Base-by-base conservation (phyloP, 1,139 yeast genomes). In the Pichia sp. region DNA sequence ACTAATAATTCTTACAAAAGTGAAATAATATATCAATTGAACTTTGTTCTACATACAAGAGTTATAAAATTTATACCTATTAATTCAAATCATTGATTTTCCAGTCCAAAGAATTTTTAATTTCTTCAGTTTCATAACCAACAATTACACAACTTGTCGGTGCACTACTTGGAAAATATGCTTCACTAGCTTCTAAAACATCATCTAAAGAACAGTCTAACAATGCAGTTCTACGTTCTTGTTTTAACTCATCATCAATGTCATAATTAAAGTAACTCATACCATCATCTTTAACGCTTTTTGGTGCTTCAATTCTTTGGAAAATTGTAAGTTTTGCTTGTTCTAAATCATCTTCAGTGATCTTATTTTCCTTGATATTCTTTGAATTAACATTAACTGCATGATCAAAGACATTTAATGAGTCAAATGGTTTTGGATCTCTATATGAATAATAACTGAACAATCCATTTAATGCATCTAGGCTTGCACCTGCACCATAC, bases 401-500 rank as follows among this genome's bases (percentile, higher is more conserved):
- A n/a, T 72, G 68, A 23, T 69, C 66, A 63, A 86, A 85, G 1
- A 84, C 76, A 7, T 72, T 68, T 16, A 88, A 66, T 3, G 96
- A 84, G 54, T 79, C 77, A 37, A 76, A 63, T 0, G 97, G 88
- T 54, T 87, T 82, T 18, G 98, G 98, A 66, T 92, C 98, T 58
- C 98, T 77, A 68, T 92, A 92, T 0, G 97, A 88, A 67, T 85
- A 94, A 68, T 77, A 89, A 45, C 85, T 78, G 58, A 90, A 77
- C 2, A 82, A 63, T 0, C 97, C 97, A 47, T 86, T 89, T 27
- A 88, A 64, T 0, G 94, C 90, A 61, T 84, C 87, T 63, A 82
- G 90, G 18, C 77, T 71, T 16, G 95, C 85, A 3, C 98, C 98
- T 13, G 96, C 97, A 9, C 98, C 98, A 62, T 92, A 92, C 0